Evolutionary conservation across 176 grass and related monocot genomes (phyloP), one percentile per base, ranked within the genome.

Genomic region (Guadua angustifolia): DNA sequence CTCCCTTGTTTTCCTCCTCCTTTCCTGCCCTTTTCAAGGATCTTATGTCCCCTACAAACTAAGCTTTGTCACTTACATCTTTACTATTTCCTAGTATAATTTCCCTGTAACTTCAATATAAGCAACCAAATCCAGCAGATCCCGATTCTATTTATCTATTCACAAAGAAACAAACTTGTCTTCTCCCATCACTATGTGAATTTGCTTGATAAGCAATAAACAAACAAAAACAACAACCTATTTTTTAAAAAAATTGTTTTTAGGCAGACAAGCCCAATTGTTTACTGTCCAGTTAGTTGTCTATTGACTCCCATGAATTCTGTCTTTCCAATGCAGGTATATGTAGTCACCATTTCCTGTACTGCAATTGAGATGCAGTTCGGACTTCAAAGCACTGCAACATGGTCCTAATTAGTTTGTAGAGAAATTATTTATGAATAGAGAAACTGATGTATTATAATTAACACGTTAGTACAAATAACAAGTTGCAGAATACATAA

Each of bases 21-120:
- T 88, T 78, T 88, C 79, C 86, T 80, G 90, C 87, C 36, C 70
- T 80, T 89, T 92, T 86, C 75, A 83, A 72, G 90, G 87, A 86
- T 84, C 74, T 62, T 53, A 26, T 92, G 90, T 83, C 83, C 66
- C 83, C 90, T 83, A 40, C 72, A 86, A 75, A 85, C 56, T 59
- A 79, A 79, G 3, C 43, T 26, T 62, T 63, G 70, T 55, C 66
- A 64, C 55, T 51, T 63, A 49, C 13, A 65, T 74, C 13, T 85
- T 83, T 70, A 67, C 49, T 73, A 67, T 58, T 80, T 36, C 9
- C 7, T 40, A 53, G 5, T 26, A 44, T 56, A 59, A 36, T 73
- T 74, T 58, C 45, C n/a, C 16, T 60, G 40, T 14, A 29, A 40
- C 4, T 69, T 75, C 21, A 21, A 87, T 81, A 45, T 19, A 40